Conservation (phyloP, 116 monocot genomes). For the Zostera marina region DNA sequence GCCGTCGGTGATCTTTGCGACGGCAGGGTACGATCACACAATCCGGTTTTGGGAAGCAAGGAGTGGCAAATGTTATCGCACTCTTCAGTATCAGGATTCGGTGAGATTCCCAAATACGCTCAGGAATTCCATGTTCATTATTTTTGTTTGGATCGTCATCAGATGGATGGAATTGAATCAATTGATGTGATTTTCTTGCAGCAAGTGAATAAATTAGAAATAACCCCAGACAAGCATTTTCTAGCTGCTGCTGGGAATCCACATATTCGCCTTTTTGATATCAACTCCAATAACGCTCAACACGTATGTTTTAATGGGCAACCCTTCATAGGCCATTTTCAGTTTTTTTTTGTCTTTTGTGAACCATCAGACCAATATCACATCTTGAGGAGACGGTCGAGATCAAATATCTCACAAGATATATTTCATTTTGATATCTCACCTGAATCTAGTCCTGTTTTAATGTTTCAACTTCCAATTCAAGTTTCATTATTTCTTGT, state of each 20-base stretch:
- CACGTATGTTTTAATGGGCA: slow-evolving; percentile 44
- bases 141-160: neutral
- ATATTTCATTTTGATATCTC: too few relatives aligned
- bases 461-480: too few relatives aligned
- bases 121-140: neutral
- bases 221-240: slow-evolving; percentile 73
- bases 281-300: slow-evolving; percentile 80
- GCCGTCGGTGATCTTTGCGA: slow-evolving; percentile 56
- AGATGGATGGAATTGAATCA: neutral
- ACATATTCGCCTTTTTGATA: slow-evolving; percentile 95
- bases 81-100: slow-evolving; percentile 51
- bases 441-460: too few relatives aligned
- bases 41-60: slow-evolving; percentile 80
- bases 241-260: slow-evolving; percentile 98
- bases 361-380: too few relatives aligned
- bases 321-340: too few relatives aligned
- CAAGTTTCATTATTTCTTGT: neutral
- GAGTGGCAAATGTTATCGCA: slow-evolving; percentile 72
- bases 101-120: slow-evolving; percentile 14
- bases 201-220: slow-evolving; percentile 95
- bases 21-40: slow-evolving; percentile 64
- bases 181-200: slow-evolving; percentile 10
- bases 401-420: too few relatives aligned
- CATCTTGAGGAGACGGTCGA: too few relatives aligned
- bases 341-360: too few relatives aligned